Conservation (phyloP, 164 flowering plant genomes). For the Aristolochia fimbriata region DNA sequence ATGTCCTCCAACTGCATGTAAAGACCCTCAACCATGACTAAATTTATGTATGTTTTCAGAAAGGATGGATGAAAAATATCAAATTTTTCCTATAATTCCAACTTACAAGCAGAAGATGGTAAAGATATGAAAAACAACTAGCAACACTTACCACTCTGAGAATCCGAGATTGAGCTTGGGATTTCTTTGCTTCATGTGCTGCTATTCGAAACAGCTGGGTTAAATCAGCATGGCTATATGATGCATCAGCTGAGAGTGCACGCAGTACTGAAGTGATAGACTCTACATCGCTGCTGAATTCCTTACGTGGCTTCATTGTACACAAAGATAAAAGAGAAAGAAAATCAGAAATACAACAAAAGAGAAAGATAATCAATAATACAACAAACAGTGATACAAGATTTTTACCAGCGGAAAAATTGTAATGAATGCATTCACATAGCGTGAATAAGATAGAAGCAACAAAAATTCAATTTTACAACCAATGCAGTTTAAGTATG, state of each 20-base stretch:
- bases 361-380: neutral
- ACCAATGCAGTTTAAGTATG: neutral
- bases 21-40: too few relatives aligned
- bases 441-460: neutral
- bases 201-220: constrained; percentile 71
- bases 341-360: neutral
- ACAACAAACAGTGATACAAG: neutral
- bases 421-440: too few relatives aligned
- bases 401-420: too few relatives aligned
- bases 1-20: too few relatives aligned
- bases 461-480: neutral
- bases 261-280: constrained; percentile 45
- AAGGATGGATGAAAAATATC: too few relatives aligned
- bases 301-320: constrained; percentile 53
- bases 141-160: constrained; percentile 62
- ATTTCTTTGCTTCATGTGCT: constrained; percentile 85
- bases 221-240: constrained; percentile 66
- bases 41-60: too few relatives aligned
- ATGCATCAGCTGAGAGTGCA: constrained; percentile 42
- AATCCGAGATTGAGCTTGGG: constrained; percentile 67
- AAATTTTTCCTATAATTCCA: too few relatives aligned
- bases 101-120: neutral
- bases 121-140: neutral
- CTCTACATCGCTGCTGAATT: constrained; percentile 72
- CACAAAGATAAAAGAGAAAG: neutral